Evolutionary conservation across 129 eudicot genomes (phyloP).

Genomic region (Flaveria brownii): DNA sequence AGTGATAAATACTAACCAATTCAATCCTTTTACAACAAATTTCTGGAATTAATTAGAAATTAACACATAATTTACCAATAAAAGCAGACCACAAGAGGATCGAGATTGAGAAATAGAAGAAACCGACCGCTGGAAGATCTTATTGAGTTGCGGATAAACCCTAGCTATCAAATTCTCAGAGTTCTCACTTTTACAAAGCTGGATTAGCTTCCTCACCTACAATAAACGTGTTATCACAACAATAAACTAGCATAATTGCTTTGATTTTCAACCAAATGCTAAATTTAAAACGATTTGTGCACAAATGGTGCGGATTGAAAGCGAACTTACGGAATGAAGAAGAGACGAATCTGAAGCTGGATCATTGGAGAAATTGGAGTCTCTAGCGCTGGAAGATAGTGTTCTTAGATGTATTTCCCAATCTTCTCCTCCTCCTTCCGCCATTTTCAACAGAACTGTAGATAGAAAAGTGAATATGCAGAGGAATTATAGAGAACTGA

Average conservation of each 20-base stretch:
- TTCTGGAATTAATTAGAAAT: background rate
- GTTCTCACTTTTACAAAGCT: slow-evolving; percentile 63
- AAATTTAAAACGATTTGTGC: background rate
- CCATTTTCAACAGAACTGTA: slow-evolving; percentile 42
- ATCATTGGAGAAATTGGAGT: slow-evolving; percentile 73
- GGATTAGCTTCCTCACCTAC: slow-evolving; percentile 73
- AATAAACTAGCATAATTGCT: background rate
- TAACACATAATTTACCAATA: slow-evolving; percentile 47
- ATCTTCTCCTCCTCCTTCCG: slow-evolving; percentile 54
- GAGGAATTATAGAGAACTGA: background rate
- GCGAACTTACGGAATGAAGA: slow-evolving; percentile 52
- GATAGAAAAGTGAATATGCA: background rate
- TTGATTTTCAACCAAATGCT: background rate
- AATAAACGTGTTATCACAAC: background rate
- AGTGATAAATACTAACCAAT: background rate
- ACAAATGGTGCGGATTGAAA: background rate
- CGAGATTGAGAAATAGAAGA: slow-evolving; percentile 69
- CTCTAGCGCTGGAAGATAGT: slow-evolving; percentile 74
- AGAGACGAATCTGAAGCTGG: slow-evolving; percentile 85
- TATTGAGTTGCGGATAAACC: slow-evolving; percentile 88
- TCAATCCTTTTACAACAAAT: background rate
- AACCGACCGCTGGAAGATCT: slow-evolving; percentile 75
- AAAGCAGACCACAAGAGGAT: slow-evolving; percentile 67
- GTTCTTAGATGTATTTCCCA: slow-evolving; percentile 83
- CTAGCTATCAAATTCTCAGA: slow-evolving; percentile 81